These are phyloP conservation scores for Phytopythium montanum DNA, from an alignment of 352 stramenopile genomes.

Conservation along the genomic window DNA sequence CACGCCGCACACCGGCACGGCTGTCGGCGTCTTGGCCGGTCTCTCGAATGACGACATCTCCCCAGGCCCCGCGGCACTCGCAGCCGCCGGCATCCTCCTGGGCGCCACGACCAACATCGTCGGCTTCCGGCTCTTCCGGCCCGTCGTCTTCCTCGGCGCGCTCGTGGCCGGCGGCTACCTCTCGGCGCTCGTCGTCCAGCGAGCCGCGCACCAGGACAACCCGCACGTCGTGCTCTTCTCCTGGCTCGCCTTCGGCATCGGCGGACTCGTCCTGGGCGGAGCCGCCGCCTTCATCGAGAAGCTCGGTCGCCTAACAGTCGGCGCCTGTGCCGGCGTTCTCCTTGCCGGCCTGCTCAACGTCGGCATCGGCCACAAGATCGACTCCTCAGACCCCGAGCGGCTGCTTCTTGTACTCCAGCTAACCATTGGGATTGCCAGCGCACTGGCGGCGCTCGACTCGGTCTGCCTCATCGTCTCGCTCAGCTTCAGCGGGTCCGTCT, in stretches of 20 bases:
- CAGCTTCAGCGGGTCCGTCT: conserved; percentile 52
- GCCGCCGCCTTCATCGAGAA: conserved; percentile 25
- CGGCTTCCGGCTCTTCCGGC: conserved; percentile 40
- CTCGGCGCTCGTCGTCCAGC: conserved; percentile 19
- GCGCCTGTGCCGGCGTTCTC: conserved; percentile 28
- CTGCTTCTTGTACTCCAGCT: conserved; percentile 22
- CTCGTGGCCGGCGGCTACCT: conserved; percentile 32
- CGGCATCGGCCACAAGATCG: conserved; percentile 27
- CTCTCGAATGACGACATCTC: neutral
- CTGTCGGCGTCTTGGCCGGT: neutral
- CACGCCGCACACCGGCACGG: conserved; percentile 3
- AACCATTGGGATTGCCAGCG: conserved; percentile 14
- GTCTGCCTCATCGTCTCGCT: conserved; percentile 41
- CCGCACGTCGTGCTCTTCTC: conserved; percentile 27
- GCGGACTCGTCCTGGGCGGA: conserved; percentile 20
- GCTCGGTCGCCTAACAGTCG: conserved; percentile 25
- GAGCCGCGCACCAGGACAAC: conserved; percentile 19
- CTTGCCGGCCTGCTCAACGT: conserved; percentile 28
- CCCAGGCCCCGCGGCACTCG: conserved; percentile 24
- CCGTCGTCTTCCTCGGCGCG: conserved; percentile 27
- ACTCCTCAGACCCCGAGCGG: conserved; percentile 19
- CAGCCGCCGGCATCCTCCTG: conserved; percentile 23
- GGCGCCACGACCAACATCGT: conserved; percentile 29
- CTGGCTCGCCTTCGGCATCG: conserved; percentile 38
- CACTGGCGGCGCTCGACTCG: conserved; percentile 23